Percentiles rank a stretch among this genome's conserved stretches.
Conservation (phyloP, 768 basidiomycete genomes). For the Amyloporia xantha region DNA sequence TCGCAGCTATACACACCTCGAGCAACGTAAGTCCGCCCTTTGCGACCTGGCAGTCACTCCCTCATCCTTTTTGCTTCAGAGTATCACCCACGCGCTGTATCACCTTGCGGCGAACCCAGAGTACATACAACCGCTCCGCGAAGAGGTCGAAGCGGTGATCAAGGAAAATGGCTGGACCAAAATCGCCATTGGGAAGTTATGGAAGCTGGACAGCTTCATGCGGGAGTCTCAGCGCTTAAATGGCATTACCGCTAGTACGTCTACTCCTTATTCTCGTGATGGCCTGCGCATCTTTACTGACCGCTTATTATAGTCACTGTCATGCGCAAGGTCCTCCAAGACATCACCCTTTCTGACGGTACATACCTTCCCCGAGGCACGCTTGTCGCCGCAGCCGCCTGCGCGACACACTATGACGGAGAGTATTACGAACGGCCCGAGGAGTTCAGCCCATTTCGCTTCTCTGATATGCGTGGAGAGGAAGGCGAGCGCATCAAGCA, state of each 20-base stretch:
- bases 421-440: slow-evolving; percentile 15
- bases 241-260: slow-evolving; percentile 24
- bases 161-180: slow-evolving; percentile 23
- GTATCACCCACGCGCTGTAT: slow-evolving; percentile 28
- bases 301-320: slow-evolving; percentile 18
- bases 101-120: slow-evolving; percentile 31
- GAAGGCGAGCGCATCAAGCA: slow-evolving; percentile 30
- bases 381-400: slow-evolving; percentile 12
- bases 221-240: slow-evolving; percentile 33
- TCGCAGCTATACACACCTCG: slow-evolving; percentile 16
- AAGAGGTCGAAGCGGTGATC: slow-evolving; percentile 36
- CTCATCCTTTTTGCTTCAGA: slow-evolving; percentile 19
- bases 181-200: slow-evolving; percentile 34
- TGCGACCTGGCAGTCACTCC: too few relatives aligned
- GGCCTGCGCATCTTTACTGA: neutral
- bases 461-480: slow-evolving; percentile 29
- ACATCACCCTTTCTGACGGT: slow-evolving; percentile 31
- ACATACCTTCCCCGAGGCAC: slow-evolving; percentile 21
- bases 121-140: slow-evolving; percentile 31
- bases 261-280: neutral
- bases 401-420: slow-evolving; percentile 19
- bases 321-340: slow-evolving; percentile 22
- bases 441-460: slow-evolving; percentile 44
- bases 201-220: slow-evolving; percentile 40
- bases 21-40: slow-evolving; percentile 5